Evolutionary conservation across 179 eudicot genomes (phyloP).

Genomic region (Actinidia arguta): DNA sequence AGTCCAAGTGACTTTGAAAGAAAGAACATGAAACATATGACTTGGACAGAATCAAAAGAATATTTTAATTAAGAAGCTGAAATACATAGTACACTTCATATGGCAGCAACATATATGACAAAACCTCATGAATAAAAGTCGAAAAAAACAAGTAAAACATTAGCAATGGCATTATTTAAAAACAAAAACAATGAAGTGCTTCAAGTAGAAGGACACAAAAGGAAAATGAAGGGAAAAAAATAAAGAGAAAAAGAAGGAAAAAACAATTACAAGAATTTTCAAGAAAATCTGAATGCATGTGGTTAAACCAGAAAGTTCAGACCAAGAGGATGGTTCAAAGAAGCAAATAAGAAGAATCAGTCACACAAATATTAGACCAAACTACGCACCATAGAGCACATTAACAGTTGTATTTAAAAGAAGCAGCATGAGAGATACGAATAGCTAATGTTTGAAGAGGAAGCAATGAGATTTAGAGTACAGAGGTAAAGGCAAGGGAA

Average conservation of each 20-base stretch:
- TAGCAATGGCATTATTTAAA: background rate
- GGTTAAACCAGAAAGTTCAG: background rate
- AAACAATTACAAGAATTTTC: background rate
- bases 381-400: background rate
- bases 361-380: background rate
- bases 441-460: background rate
- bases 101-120: background rate
- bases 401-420: background rate
- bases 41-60: conserved; percentile 7
- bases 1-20: background rate
- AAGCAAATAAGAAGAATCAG: background rate
- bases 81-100: background rate
- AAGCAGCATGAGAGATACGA: background rate
- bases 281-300: background rate
- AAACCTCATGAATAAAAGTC: background rate
- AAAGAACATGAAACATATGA: background rate
- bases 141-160: background rate
- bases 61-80: background rate
- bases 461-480: background rate
- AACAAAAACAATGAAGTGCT: background rate
- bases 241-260: background rate
- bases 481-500: background rate
- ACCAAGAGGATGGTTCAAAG: background rate
- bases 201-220: background rate
- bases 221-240: background rate